Base-by-base conservation (phyloP, 495 filamentous ascomycete species). In the Xylaria acuta region DNA sequence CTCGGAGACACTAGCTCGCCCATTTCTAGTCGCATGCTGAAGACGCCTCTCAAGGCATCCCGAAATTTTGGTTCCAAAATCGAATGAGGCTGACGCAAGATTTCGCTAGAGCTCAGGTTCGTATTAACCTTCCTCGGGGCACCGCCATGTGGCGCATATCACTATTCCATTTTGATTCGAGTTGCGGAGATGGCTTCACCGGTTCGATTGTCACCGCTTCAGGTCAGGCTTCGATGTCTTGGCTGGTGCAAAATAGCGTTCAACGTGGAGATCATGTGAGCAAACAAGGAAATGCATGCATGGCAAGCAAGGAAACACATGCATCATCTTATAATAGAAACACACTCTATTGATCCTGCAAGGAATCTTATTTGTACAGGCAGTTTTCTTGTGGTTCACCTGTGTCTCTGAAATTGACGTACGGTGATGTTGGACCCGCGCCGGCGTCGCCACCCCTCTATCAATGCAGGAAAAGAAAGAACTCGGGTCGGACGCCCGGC, bases 41-140 rank as follows among this genome's bases (percentile, higher is more conserved):
- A 34, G 3, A 43, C 9, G 27, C 38, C 22, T 25, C 36, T 25
- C 36, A 45, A 43, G 34, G 47, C 34, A 56, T 34, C 16, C 59
- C 69, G 69, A 25, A 25, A 7, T 22, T 14, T 16, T 36, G 47
- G 45, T 54, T 25, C 30, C 6, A 45, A 11, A 41, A 47, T 38
- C 43, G 56, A 38, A 70, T 53, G 45, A 64, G 69, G 59, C 69
- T 71, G 69, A 64, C 59, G 32, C 45, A 45, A 56, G 56, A 62
- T 56, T 30, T 64, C 45, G 54, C 66, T 58, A 54, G 41, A 22
- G 36, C 65, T 54, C 22, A 51, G 36, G 49, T 56, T 34, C 65
- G 25, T 51, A 67, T 36, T 22, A 36, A 25, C 18, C 32, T 53
- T 34, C 27, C 43, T n/a, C 32, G 36, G n/a, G 30, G 34, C 49